Evolutionary conservation across 2,329 filamentous ascomycete species (phyloP).

Genomic region (Diaporthe amygdali): DNA sequence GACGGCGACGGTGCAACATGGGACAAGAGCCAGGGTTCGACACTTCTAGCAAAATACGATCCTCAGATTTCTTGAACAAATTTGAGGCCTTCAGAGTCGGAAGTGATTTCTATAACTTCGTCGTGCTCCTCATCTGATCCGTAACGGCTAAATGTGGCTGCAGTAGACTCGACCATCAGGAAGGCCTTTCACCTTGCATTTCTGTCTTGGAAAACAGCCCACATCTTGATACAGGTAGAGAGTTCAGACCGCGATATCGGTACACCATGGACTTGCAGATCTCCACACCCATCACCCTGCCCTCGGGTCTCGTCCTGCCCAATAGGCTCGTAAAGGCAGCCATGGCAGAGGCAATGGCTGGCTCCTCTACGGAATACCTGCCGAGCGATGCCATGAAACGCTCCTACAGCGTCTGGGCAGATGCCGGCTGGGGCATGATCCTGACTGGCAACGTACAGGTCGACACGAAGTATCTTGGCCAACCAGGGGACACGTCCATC

Average conservation of each 20-base stretch:
- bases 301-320: slow-evolving; percentile 59
- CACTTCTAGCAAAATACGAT: background rate
- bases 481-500: slow-evolving; percentile 37
- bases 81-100: background rate
- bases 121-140: background rate
- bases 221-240: background rate
- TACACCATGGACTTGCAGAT: slow-evolving; percentile 31
- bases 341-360: slow-evolving; percentile 50
- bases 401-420: slow-evolving; percentile 58
- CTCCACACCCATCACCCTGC: slow-evolving; percentile 51
- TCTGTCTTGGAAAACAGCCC: background rate
- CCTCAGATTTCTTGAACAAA: background rate
- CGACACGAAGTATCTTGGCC: slow-evolving; percentile 43
- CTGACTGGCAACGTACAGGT: slow-evolving; percentile 57
- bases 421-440: slow-evolving; percentile 58
- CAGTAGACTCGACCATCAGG: background rate
- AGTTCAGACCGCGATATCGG: background rate
- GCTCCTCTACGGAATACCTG: slow-evolving; percentile 41
- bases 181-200: background rate
- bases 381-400: slow-evolving; percentile 46
- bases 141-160: background rate
- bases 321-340: slow-evolving; percentile 61
- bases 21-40: background rate
- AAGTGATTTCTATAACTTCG: background rate
- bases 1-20: background rate